Base-by-base conservation (phyloP, 176 grass and related monocot genomes). In the maize (Zea mays) region DNA sequence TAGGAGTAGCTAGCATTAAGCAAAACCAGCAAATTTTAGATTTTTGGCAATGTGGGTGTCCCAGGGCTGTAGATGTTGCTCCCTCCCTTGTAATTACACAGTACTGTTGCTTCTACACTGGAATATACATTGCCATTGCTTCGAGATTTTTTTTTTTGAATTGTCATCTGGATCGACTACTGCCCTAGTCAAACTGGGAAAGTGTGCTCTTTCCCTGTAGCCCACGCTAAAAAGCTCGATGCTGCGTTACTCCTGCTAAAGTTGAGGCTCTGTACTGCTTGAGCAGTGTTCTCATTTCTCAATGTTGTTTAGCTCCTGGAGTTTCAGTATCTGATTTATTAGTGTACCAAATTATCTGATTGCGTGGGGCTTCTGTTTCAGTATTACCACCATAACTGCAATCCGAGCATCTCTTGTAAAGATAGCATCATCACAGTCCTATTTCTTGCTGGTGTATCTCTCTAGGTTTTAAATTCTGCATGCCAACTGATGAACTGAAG, bases 1-100 rank as follows among this genome's bases (percentile, higher is more conserved):
- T 72, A 69, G 81, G 76, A 73, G 50, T 71, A 72, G 75, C 20
- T 38, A 58, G n/a, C 67, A 80, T 79, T 83, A 41, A 58, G 69
- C 82, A 55, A 73, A 74, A 57, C 49, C 40, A 73, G 77, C 50
- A 73, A 67, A 62, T 27, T 88, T 79, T 83, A 64, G 66, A 52
- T 67, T 83, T 55, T 82, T 65, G 86, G 85, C 85, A 78, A 84
- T 88, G 89, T 85, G 71, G 43, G 71, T 63, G 42, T 82, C 43
- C 72, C 65, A 79, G 66, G 73, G 68, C 72, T 91, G 86, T 91
- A 85, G 67, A 83, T 85, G 47, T 65, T 88, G 71, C 62, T 85
- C 56, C 79, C 34, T 76, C 69, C 5, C 35, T 64, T 81, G 82
- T 88, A 85, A 88, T 88, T 85, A 82, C 64, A 81, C 82, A 85